Base-by-base conservation (phyloP, 2,329 filamentous ascomycete species). In the Dryadomyces quercus-mongolicae region DNA sequence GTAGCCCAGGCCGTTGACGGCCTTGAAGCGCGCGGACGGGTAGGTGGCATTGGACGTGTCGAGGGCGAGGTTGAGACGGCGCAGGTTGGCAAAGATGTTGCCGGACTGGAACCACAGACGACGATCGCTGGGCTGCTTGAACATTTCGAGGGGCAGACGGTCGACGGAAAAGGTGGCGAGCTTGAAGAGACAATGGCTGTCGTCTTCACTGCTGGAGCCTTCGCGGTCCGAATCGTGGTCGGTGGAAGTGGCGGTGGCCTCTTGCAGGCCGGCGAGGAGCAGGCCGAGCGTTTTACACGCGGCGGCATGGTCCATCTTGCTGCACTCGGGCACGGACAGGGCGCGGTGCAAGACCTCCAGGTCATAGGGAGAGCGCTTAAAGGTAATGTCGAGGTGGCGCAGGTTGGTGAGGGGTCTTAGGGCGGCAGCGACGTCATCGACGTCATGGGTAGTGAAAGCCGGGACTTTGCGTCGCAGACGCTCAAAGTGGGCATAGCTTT, bases 1-100 rank as follows among this genome's bases (percentile, higher is more conserved):
- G 53, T 67, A 67, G 52, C 70, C 71, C 15, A 74, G 65, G 5
- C 70, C 71, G 59, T 71, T 72, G 57, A 74, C 63, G 52, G 71
- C 67, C 57, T 68, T 66, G 57, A 69, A 66, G 49, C 66, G 64
- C 9, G 69, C 64, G 12, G 63, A 60, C 2, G 71, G 71, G 3
- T 71, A 63, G 31, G 66, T 61, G 15, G 68, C 59, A 15, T 63
- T 62, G 8, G 70, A 70, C 2, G 68, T 65, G 59, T 74, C 71
- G 48, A 74, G 57, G 9, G 67, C 67, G 13, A 74, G 61, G 57
- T 68, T 62, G 21, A 74, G 69, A 20, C 61, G 65, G 1, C 66
- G 62, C n/a, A 74, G 63, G 54, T 60, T 65, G n/a, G 64, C 62
- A 55, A 74, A 71, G 20, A 70, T 65, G 51, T 66, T 65, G 6